These are phyloP conservation scores for Trebouxiophyceae sp. DNA, from an alignment of 163 green algal genomes.

Conservation along the genomic window DNA sequence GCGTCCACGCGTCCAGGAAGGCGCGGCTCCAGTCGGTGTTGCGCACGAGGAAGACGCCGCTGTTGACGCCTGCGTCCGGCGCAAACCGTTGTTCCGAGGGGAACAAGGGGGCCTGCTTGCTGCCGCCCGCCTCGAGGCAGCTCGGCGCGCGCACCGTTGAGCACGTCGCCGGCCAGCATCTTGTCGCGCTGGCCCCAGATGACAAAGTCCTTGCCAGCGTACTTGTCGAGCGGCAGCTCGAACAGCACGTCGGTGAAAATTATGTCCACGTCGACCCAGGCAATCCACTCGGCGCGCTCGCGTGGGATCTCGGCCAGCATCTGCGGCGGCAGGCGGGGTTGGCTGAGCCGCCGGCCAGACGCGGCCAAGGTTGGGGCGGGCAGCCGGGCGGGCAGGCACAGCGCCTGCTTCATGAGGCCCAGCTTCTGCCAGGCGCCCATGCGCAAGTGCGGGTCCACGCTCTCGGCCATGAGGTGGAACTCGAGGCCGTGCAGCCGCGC, in stretches of 20 bases:
- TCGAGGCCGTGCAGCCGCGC: constrained; percentile 20
- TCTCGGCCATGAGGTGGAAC: constrained; percentile 16
- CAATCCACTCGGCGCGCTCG: constrained; percentile 14
- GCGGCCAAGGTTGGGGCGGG: too few relatives aligned
- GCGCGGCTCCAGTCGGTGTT: constrained; percentile 12
- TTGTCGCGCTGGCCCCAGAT: constrained; percentile 14
- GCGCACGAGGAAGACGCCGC: constrained; percentile 15
- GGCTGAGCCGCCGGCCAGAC: too few relatives aligned
- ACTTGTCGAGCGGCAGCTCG: constrained; percentile 8
- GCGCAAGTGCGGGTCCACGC: constrained; percentile 5
- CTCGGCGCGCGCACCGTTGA: not conserved
- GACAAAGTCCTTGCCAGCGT: constrained; percentile 13
- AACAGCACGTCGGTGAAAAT: constrained; percentile 12
- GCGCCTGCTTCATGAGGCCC: constrained; percentile 1
- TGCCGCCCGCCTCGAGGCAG: too few relatives aligned
- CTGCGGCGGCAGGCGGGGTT: too few relatives aligned
- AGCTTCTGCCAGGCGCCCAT: constrained; percentile 13
- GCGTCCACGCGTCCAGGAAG: constrained; percentile 3
- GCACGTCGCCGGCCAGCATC: constrained; percentile 6
- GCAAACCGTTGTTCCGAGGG: not conserved
- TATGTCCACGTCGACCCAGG: constrained; percentile 22
- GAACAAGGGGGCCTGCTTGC: not conserved
- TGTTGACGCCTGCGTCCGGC: constrained; percentile 13
- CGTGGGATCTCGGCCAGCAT: constrained; percentile 6
- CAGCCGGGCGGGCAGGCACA: too few relatives aligned